Evolutionary conservation across 768 basidiomycete species (phyloP), one percentile per base, ranked within the genome.

Genomic region (Sporobolomyces phaffii): DNA sequence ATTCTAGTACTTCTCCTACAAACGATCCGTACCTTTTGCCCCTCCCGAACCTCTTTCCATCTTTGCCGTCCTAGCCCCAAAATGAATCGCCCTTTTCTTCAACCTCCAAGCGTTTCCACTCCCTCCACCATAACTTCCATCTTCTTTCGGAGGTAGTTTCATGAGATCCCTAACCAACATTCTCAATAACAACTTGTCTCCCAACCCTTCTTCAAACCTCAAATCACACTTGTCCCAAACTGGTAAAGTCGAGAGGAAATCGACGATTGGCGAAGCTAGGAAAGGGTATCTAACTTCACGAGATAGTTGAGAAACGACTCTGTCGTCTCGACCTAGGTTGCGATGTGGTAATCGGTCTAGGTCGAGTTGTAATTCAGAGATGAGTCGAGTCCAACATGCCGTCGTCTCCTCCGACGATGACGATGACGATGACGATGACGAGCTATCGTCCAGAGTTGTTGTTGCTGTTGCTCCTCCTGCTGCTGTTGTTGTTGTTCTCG

Each of bases 51-150:
- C 65, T 0, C 53, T n/a, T 34, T 73, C 73, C 70, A 74, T 73
- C 67, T 74, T 75, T 2, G 75, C 75, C 45, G 72, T 74, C 24
- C 64, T 17, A 44, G 65, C 63, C 1, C 94, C 94, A 79, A 99
- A 99, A 74, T 98, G 96, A 89, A 97, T 96, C 18, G 96, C 96
- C 64, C 89, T 78, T 79, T 99, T 99, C 77, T 88, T 91, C 69
- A 90, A 80, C 58, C 72, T 64, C 68, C 88, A 87, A 8, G 90
- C 89, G 69, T 22, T 53, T 34, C 22, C 52, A 5, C 33, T 24
- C 29, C 50, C 50, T 33, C 29, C 50, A 7, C 17, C 17, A 22
- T 10, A 17, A 51, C 28, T 33, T 31, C 29, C 40, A 41, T 20
- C 24, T n/a, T n/a, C 17, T 38, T 17, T 38, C 86, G 84, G 3